Percentiles rank a stretch among this genome's conserved stretches.
phyloP scores from a whole-genome alignment of 1,139 yeast species.

The Saccharomycopsis phalli region DNA sequence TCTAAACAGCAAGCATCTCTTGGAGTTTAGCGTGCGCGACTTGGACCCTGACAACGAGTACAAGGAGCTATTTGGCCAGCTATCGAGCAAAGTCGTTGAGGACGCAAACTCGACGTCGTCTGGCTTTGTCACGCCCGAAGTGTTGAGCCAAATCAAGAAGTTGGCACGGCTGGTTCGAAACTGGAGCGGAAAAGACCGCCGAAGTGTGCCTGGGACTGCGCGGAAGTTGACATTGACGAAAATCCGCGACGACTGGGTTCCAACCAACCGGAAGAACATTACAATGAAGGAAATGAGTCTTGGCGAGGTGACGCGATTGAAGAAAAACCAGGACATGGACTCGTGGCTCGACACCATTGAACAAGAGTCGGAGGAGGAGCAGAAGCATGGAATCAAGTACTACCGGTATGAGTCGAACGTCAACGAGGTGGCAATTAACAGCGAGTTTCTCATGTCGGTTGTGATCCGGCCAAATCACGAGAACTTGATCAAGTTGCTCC shows the following conservation, averaged over 20 bases:
- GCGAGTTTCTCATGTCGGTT: conserved; percentile 60
- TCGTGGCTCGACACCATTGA: conserved; percentile 42
- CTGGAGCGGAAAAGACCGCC: conserved; percentile 76
- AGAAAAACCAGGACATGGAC: conserved; percentile 31
- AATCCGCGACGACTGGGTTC: conserved; percentile 76
- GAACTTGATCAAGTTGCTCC: conserved; percentile 46
- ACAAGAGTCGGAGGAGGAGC: neutral
- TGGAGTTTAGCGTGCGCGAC: conserved; percentile 43
- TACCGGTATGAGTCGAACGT: conserved; percentile 43
- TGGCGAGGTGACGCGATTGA: conserved; percentile 32
- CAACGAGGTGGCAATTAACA: conserved; percentile 40
- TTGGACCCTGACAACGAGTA: conserved; percentile 79
- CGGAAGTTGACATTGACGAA: conserved; percentile 61
- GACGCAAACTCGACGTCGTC: conserved; percentile 58
- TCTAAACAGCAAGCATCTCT: conserved; percentile 31
- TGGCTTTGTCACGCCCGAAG: conserved; percentile 54
- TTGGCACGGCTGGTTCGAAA: conserved; percentile 59
- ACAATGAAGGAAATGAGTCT: conserved; percentile 47
- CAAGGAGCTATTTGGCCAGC: conserved; percentile 61
- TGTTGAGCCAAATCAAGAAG: conserved; percentile 52
- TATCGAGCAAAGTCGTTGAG: conserved; percentile 58
- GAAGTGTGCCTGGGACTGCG: conserved; percentile 63
- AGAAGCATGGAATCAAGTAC: conserved; percentile 42
- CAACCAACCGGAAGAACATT: conserved; percentile 56
- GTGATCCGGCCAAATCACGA: conserved; percentile 67